Base-by-base conservation (phyloP, 257 asterid genomes). In the Rubia yunnanensis region DNA sequence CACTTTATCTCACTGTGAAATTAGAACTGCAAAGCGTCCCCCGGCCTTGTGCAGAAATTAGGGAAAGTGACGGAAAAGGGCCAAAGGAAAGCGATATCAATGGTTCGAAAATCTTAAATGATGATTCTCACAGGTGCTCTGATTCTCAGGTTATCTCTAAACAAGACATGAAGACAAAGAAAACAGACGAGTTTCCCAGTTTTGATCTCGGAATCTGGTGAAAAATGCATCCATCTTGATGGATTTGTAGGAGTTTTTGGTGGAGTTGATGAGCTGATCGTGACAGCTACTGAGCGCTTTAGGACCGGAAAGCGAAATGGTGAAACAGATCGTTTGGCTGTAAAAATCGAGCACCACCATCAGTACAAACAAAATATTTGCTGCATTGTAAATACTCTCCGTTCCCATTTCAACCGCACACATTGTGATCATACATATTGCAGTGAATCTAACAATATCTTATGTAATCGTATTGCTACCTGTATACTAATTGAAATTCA, bases 151-250 rank as follows among this genome's bases (percentile, higher is more conserved):
- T 64, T 46, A 69, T 44, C 73, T 58, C 63, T 18, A 41, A 68
- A 74, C 75, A 61, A 50, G 74, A 75, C 46, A 67, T 39, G 54
- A 28, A 46, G 60, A 39, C 69, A 20, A 49, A 48, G 62, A 78
- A 69, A 72, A 70, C 65, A 65, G 77, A 73, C 6, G 87, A 82
- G 6, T 66, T 76, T 62, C 95, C 95, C 14, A 82, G 88, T 76
- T 91, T 88, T 67, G 92, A 91, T 79, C 96, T 91, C 74, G 96
- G 96, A 71, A 69, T 88, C 77, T 91, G 85, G 32, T 7, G 39
- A 17, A 30, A 30, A n/a, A 34, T 11, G 9, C 49, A 23, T 28
- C 67, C 17, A 28, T 56, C 2, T 20, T 39, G 35, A 38, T 63
- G 54, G 14, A 23, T 14, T 31, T 4, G 36, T 31, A 7, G 68